Evolutionary conservation across 2,329 filamentous ascomycete genomes (phyloP).

Genomic region (Cadophora gregata): DNA sequence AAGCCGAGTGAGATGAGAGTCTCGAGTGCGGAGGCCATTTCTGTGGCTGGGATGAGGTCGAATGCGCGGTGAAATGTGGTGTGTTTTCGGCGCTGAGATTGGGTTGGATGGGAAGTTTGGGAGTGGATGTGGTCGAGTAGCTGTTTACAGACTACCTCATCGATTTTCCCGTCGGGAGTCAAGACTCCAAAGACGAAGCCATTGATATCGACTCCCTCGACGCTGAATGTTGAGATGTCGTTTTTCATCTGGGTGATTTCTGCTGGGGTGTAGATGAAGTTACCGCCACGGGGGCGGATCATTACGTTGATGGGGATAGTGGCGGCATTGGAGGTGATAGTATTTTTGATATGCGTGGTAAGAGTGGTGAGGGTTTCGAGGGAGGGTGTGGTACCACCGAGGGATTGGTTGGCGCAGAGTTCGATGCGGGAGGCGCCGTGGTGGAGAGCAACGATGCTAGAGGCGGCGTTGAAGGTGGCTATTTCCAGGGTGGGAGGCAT

Average conservation of each 20-base stretch:
- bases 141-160: constrained; percentile 48
- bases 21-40: constrained; percentile 27
- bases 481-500: constrained; percentile 49
- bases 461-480: constrained; percentile 53
- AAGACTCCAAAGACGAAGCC: constrained; percentile 61
- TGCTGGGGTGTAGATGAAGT: constrained; percentile 50
- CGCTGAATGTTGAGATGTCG: constrained; percentile 47
- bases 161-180: constrained; percentile 44
- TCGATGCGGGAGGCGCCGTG: constrained; percentile 58
- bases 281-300: constrained; percentile 55
- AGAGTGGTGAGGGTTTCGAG: constrained; percentile 38
- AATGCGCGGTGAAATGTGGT: constrained; percentile 63
- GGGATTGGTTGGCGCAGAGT: constrained; percentile 50
- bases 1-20: constrained; percentile 49
- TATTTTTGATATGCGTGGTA: constrained; percentile 23
- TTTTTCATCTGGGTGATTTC: constrained; percentile 53
- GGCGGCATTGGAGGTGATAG: constrained; percentile 24
- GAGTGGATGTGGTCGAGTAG: constrained; percentile 45
- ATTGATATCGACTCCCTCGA: constrained; percentile 40
- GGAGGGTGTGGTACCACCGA: constrained; percentile 51
- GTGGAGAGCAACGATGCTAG: constrained; percentile 49
- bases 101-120: constrained; percentile 40
- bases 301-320: constrained; percentile 55
- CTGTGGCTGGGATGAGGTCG: constrained; percentile 46
- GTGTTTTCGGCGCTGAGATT: not conserved